A percentile compares a stretch with the other conserved stretches of the same genome.
Conservation (phyloP, 2,329 filamentous ascomycete genomes). For the Tolypocladium nubicola region DNA sequence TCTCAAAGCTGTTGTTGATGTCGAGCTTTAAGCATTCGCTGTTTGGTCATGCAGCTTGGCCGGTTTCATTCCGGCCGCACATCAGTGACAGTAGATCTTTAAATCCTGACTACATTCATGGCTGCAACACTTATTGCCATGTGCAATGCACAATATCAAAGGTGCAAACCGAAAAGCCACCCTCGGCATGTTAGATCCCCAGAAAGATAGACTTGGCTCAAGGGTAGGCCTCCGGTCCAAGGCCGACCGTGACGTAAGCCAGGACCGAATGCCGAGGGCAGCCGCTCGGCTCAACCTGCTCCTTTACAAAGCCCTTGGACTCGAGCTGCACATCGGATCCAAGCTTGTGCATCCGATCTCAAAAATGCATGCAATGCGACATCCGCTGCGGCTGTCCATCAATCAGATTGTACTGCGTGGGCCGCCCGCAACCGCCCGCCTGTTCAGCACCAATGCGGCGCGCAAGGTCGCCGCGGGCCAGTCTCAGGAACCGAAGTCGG, state of each 20-base stretch:
- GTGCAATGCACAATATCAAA: not conserved
- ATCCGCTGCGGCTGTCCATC: not conserved
- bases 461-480: not conserved
- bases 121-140: not conserved
- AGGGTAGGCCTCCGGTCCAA: not conserved
- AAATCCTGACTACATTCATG: no score
- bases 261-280: not conserved
- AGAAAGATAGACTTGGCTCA: no score
- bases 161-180: not conserved
- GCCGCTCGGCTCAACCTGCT: not conserved
- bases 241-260: not conserved
- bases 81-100: no score
- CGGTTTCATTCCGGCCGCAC: no score
- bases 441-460: not conserved
- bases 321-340: not conserved
- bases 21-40: not conserved
- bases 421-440: not conserved
- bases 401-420: not conserved
- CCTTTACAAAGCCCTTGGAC: not conserved
- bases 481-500: not conserved
- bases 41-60: no score
- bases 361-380: not conserved
- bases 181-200: not conserved
- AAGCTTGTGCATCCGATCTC: not conserved
- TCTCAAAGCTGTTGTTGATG: constrained; percentile 4